A percentile compares a stretch with the other conserved stretches of the same genome.
Evolutionary conservation across 2,329 filamentous ascomycete genomes (phyloP).

Genomic region (Penicillium aurantiogriseum): DNA sequence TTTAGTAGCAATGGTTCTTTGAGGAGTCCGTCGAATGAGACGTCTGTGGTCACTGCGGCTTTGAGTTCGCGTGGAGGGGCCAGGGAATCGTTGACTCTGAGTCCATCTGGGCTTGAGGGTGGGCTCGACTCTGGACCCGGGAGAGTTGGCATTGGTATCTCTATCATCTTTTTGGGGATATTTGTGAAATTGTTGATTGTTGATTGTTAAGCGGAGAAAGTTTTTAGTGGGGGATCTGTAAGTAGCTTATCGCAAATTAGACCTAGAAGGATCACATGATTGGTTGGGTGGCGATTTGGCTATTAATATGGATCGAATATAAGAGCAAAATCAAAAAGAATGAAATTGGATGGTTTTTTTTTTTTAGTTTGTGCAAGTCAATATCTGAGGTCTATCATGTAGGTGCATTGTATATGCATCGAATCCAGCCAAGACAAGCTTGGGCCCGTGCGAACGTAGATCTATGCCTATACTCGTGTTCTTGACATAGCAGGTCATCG

Average conservation of each 20-base stretch:
- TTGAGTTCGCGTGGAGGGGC: slow-evolving; percentile 56
- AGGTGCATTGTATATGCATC: background rate
- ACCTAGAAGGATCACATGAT: slow-evolving; percentile 10
- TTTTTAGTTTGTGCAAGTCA: background rate
- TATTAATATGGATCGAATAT: background rate
- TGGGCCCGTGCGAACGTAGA: slow-evolving; percentile 6
- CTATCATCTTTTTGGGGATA: slow-evolving; percentile 9
- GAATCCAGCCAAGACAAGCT: background rate
- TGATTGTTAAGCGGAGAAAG: background rate
- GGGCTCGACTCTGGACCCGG: slow-evolving; percentile 13
- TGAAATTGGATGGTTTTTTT: background rate
- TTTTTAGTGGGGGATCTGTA: slow-evolving; percentile 7
- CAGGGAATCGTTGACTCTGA: slow-evolving; percentile 54
- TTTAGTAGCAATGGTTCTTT: slow-evolving; percentile 68
- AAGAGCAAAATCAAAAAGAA: background rate
- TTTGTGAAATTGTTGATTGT: background rate
- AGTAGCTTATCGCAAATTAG: slow-evolving; percentile 5
- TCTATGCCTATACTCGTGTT: background rate
- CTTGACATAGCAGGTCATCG: background rate
- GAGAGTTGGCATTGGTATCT: background rate
- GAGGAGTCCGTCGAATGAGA: slow-evolving; percentile 73
- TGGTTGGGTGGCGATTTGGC: slow-evolving; percentile 1
- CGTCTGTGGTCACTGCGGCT: slow-evolving; percentile 49
- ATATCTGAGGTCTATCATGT: background rate
- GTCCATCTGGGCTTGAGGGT: slow-evolving; percentile 30